Percentiles rank a stretch among this genome's conserved stretches.
Evolutionary conservation across 2,329 filamentous ascomycete species (phyloP).

Genomic region (Ceratocystis cubensis): DNA sequence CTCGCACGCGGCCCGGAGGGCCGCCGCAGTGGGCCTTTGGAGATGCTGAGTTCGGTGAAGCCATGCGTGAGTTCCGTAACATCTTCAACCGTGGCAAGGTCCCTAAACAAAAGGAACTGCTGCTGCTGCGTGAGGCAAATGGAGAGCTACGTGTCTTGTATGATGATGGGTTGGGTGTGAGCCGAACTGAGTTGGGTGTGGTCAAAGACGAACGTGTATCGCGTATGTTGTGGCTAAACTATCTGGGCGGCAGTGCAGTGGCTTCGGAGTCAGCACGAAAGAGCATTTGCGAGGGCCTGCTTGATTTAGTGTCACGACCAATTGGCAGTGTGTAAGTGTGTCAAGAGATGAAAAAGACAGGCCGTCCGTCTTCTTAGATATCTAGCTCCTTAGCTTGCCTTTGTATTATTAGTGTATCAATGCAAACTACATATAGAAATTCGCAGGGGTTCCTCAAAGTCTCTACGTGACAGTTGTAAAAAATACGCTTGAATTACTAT

Average conservation of each 20-base stretch:
- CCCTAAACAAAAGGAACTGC: constrained; percentile 64
- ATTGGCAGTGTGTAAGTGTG: constrained; percentile 58
- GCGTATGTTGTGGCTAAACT: constrained; percentile 76
- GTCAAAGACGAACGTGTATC: constrained; percentile 70
- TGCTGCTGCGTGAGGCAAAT: constrained; percentile 53
- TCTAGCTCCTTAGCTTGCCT: constrained; percentile 33
- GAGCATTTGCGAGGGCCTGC: constrained; percentile 74
- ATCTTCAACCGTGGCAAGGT: constrained; percentile 73
- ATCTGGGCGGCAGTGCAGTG: constrained; percentile 74
- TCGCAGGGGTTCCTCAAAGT: constrained; percentile 20
- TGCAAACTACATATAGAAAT: constrained; percentile 21
- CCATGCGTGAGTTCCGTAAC: constrained; percentile 64
- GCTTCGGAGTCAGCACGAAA: constrained; percentile 70
- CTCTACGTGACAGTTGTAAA: not conserved
- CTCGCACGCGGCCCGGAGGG: constrained; percentile 41
- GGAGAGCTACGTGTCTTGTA: constrained; percentile 59
- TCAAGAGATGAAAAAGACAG: not conserved
- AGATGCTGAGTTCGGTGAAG: constrained; percentile 63
- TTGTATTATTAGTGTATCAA: constrained; percentile 33
- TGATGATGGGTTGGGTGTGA: constrained; percentile 38
- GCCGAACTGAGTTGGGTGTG: constrained; percentile 49
- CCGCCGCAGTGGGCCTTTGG: constrained; percentile 42
- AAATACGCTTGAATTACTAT: constrained; percentile 12
- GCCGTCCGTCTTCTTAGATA: not conserved
- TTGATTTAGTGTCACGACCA: constrained; percentile 78